Evolutionary conservation across 1,284 basidiomycete genomes (phyloP), one percentile per base, ranked within the genome.

Genomic region (Calocybe gambosa): DNA sequence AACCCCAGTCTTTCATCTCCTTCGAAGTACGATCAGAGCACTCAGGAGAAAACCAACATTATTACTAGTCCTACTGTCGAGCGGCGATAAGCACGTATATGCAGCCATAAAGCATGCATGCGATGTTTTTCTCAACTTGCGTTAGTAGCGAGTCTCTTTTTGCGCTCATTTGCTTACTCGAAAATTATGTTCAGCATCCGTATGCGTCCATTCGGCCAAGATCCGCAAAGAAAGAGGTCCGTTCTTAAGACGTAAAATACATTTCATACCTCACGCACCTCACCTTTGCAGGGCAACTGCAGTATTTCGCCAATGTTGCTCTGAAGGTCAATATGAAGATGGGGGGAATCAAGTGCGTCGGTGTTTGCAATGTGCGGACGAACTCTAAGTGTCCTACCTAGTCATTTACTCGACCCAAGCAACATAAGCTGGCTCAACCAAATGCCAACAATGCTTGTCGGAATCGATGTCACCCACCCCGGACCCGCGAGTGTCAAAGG

Each of bases 381-480:
- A 13, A 4, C n/a, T 23, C 26, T 33, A 34, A 43, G 15, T 26
- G 23, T 38, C 26, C 31, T 13, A 6, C 19, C n/a, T 10, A 74
- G 72, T 57, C 85, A 89, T 53, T 63, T 59, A 6, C 62, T 89
- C 33, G 81, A 83, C 49, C 55, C 62, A 8, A 54, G 58, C 1
- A 77, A 67, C 50, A 76, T 82, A 64, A 44, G 45, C 1, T 84
- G 78, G 80, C 64, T 89, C 31, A 70, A 65, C 50, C 55, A 68
- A 47, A 62, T 60, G 50, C 68, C 78, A 4, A 89, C 86, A 0
- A 90, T 91, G 82, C 61, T 90, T 25, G 76, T 90, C 23, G 88
- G 88, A 5, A 87, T 89, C 64, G 88, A 91, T 57, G 88, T 91
- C 12, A 89, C 87, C 0, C 89, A 90, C 63, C 85, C 86, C 18